phyloP scores from a whole-genome alignment of 1,284 basidiomycete species.

The Cutaneotrichosporon mucoides region DNA sequence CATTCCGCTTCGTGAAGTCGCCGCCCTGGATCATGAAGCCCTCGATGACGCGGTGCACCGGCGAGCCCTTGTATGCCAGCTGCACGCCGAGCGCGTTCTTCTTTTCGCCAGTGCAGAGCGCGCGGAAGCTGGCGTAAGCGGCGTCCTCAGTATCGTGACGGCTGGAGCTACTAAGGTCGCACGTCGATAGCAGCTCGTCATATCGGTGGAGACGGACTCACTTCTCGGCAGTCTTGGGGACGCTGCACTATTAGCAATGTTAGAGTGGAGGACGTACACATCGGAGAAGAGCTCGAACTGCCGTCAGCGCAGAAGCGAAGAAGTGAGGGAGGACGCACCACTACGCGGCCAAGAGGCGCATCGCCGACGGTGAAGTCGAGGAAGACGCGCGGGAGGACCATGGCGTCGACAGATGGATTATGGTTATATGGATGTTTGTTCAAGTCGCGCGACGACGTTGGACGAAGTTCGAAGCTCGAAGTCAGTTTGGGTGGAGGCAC shows the following conservation, averaged over 20 bases:
- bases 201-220: slow-evolving; percentile 42
- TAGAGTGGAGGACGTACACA: slow-evolving; percentile 8
- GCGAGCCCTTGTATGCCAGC: slow-evolving; percentile 75
- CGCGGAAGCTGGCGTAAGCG: slow-evolving; percentile 63
- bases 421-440: not conserved
- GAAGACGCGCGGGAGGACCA: slow-evolving; percentile 52
- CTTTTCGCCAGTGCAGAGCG: slow-evolving; percentile 81
- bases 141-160: no score
- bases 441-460: no score
- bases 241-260: slow-evolving; percentile 24
- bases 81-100: slow-evolving; percentile 62
- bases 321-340: slow-evolving; percentile 36
- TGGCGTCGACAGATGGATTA: not conserved
- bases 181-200: no score
- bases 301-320: slow-evolving; percentile 10
- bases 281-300: slow-evolving; percentile 75
- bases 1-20: slow-evolving; percentile 56
- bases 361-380: slow-evolving; percentile 71
- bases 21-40: slow-evolving; percentile 87
- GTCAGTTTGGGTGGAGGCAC: no score
- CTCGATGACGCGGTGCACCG: slow-evolving; percentile 72
- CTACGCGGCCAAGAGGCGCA: slow-evolving; percentile 60
- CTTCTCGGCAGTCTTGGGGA: slow-evolving; percentile 84
- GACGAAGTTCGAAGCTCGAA: no score
- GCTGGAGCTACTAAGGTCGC: no score